Evolutionary conservation across 352 stramenopile species (phyloP), one percentile per base, ranked within the genome.

Genomic region (Pythium sp.): DNA sequence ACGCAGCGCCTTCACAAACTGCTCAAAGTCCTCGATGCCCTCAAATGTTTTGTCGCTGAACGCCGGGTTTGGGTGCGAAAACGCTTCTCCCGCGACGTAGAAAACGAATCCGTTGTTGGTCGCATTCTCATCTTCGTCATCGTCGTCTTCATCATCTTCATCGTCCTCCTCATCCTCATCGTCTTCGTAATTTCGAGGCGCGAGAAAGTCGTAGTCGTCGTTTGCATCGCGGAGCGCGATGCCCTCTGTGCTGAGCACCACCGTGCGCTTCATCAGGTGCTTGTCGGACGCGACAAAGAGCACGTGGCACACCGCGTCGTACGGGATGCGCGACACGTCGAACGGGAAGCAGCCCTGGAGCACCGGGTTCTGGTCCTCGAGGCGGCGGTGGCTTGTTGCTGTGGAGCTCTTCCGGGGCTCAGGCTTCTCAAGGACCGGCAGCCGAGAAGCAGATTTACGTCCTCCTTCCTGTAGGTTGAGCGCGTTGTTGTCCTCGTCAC

Each of bases 281-380:
- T 72, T 75, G 72, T 90, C 79, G 65, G 78, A 84, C 53, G 81
- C 73, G 56, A 90, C 78, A 65, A 90, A 88, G 41, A 90, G 63
- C 47, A 90, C 75, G 56, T 90, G 72, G 30, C 76, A 86, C 7
- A 88, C 80, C 20, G 72, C 76, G 32, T 86, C 79, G 8, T 72
- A 58, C 9, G 76, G 73, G 22, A 90, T 69, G 9, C 81, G 76
- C 9, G 55, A 68, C 46, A 90, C 80, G 26, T 82, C 72, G 18
- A 88, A 57, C 3, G 74, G 59, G 51, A 87, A 80, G 22, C 61
- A 78, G 4, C 81, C 81, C 57, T 72, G 65, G 2, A 87, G 46
- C 32, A 78, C 69, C 2, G 70, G 57, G 28, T 64, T 68, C 34
- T 46, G n/a, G 20, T 81, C 71, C 12, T 81, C 67, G 22, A 65